Base-by-base conservation (phyloP, 305 asterid genomes). In the Nicotiana rustica region DNA sequence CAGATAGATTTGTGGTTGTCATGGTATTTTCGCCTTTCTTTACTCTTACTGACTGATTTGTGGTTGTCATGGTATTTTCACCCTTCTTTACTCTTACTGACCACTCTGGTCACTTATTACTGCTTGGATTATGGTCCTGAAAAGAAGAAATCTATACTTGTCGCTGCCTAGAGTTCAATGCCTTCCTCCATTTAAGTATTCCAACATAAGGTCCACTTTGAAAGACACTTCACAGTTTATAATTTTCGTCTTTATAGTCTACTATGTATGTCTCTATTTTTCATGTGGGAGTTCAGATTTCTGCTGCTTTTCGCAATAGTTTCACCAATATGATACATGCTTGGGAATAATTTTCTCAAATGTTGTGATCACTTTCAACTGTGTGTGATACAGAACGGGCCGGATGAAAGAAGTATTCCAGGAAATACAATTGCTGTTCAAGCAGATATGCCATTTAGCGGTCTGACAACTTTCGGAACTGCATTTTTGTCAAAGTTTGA, bases 351-450 rank as follows among this genome's bases (percentile, higher is more conserved):
- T 73, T 73, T 73, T 71, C 79, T 71, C 79, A 47, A 3, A 73
- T 19, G 21, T 47, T 21, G 79, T 1, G 2, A 38, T 89, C 81
- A 77, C 80, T 83, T 57, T 59, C 36, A 29, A 75, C 44, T 66
- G 35, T 83, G 38, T 77, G 82, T 61, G 36, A 4, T 87, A 81
- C 91, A 96, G 99, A 96, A 96, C 81, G 99, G 99, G 59, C 91
- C 98, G 61, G 99, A 96, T 79, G 99, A 93, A 81, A 94, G 99
- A 88, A 96, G 98, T 85, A 82, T 96, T 84, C 99, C 99, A 1
- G 99, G 99, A 68, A 96, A 96, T 82, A 96, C 99, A 10, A 77
- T 94, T 88, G 99, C 99, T 82, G 99, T 96, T 86, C 99, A 94
- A 88, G 98, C 99, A 12, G 95, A 96, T 83, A 96, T 96, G 99